phyloP scores from a whole-genome alignment of 768 basidiomycete genomes.

The Mrakia gelida region DNA sequence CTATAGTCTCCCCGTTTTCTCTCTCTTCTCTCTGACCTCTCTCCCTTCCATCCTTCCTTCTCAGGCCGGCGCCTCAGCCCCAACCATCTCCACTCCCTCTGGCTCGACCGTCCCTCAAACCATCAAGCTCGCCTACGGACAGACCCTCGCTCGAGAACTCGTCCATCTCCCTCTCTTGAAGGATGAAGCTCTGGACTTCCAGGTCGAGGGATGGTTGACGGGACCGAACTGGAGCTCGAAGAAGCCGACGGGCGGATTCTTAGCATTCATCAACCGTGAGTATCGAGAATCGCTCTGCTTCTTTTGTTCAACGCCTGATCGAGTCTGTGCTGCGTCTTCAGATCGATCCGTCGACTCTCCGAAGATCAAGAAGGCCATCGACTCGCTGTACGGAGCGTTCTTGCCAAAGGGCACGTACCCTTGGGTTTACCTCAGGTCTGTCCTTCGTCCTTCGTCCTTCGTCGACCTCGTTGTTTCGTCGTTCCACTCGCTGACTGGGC shows the following conservation, averaged over 20 bases:
- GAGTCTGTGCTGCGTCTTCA: slow-evolving; percentile 41
- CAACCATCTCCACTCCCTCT: slow-evolving; percentile 76
- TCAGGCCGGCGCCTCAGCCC: slow-evolving; percentile 66
- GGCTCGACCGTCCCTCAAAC: slow-evolving; percentile 61
- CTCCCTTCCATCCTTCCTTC: background rate
- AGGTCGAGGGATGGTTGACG: slow-evolving; percentile 68
- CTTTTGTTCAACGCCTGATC: background rate
- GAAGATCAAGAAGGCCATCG: slow-evolving; percentile 79
- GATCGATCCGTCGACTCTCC: slow-evolving; percentile 88
- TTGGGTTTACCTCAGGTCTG: slow-evolving; percentile 90
- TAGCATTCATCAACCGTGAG: slow-evolving; percentile 93
- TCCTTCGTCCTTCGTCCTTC: background rate
- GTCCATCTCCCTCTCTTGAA: slow-evolving; percentile 44
- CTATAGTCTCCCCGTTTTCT: no score
- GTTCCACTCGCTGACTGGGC: background rate
- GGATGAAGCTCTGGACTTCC: slow-evolving; percentile 56
- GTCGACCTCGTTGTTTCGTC: background rate
- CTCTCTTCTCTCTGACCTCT: background rate
- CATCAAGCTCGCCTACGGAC: slow-evolving; percentile 76
- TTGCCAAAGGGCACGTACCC: slow-evolving; percentile 85
- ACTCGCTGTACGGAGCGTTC: slow-evolving; percentile 74
- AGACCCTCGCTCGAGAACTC: slow-evolving; percentile 72
- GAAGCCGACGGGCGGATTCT: slow-evolving; percentile 64
- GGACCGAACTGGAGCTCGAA: slow-evolving; percentile 72
- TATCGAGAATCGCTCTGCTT: slow-evolving; percentile 14